A percentile compares a stretch with the other conserved stretches of the same genome.
phyloP scores from a whole-genome alignment of 2,329 filamentous ascomycete species.

The Clonostachys solani region DNA sequence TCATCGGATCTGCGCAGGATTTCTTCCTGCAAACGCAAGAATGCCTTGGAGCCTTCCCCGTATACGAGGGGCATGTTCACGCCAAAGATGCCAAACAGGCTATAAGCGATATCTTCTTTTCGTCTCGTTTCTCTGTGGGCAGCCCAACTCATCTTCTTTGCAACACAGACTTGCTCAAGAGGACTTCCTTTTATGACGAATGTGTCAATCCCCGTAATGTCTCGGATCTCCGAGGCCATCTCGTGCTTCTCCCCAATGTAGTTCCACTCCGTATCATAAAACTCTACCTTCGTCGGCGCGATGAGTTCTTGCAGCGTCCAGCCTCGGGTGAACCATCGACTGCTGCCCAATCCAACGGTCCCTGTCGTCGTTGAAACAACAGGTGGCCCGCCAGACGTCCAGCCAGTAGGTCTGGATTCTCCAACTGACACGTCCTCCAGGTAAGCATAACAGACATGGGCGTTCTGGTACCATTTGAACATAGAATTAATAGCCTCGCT shows the following conservation, averaged over 20 bases:
- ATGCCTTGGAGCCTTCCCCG: slow-evolving; percentile 9
- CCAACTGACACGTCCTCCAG: slow-evolving; percentile 1
- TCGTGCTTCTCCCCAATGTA: slow-evolving; percentile 1
- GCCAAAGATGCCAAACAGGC: slow-evolving; percentile 11
- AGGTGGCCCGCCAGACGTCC: neutral
- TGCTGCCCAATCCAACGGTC: neutral
- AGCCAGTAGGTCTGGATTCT: neutral
- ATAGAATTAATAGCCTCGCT: slow-evolving; percentile 6
- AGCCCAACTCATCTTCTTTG: slow-evolving; percentile 8
- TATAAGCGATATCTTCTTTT: slow-evolving; percentile 12
- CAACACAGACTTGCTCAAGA: neutral
- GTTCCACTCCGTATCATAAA: slow-evolving; percentile 14
- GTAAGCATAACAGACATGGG: slow-evolving; percentile 5
- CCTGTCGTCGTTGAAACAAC: no score
- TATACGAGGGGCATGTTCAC: slow-evolving; percentile 14
- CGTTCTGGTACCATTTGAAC: slow-evolving; percentile 9
- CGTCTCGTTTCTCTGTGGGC: slow-evolving; percentile 7
- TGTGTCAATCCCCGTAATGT: slow-evolving; percentile 4
- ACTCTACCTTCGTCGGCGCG: slow-evolving; percentile 4
- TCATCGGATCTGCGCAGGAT: slow-evolving; percentile 5
- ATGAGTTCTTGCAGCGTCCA: slow-evolving; percentile 10
- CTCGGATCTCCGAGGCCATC: neutral
- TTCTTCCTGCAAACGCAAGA: slow-evolving; percentile 10
- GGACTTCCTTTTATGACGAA: neutral
- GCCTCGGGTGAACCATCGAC: slow-evolving; percentile 5